These are phyloP conservation scores for Claviceps africana DNA, from an alignment of 2,329 filamentous ascomycete species.

Conservation along the genomic window DNA sequence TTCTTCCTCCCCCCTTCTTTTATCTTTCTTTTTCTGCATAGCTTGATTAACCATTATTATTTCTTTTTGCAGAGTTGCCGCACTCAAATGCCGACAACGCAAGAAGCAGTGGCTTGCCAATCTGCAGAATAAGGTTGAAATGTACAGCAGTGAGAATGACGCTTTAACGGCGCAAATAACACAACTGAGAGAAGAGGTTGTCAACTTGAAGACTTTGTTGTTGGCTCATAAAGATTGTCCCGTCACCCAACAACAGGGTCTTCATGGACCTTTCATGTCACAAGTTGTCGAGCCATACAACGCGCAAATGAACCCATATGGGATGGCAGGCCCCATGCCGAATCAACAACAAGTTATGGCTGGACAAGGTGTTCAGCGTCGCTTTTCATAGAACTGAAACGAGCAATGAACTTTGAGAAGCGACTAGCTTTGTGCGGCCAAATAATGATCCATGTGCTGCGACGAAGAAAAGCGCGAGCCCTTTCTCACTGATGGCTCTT, in stretches of 20 bases:
- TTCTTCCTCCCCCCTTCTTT: neutral
- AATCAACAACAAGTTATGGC: conserved; percentile 40
- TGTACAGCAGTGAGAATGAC: conserved; percentile 87
- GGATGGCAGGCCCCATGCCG: conserved; percentile 38
- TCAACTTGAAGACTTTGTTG: conserved; percentile 84
- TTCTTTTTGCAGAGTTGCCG: conserved; percentile 58
- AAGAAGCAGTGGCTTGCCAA: conserved; percentile 99
- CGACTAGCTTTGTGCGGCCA: neutral
- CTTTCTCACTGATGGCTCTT: neutral
- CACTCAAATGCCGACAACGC: conserved; percentile 88
- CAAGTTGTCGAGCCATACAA: conserved; percentile 41
- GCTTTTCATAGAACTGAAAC: conserved; percentile 37
- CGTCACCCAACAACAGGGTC: conserved; percentile 67
- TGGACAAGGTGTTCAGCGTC: conserved; percentile 39
- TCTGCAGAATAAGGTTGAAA: conserved; percentile 84
- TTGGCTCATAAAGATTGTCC: conserved; percentile 94
- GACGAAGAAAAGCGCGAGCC: neutral
- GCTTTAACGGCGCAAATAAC: conserved; percentile 70
- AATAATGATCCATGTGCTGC: neutral
- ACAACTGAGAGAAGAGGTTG: conserved; percentile 77
- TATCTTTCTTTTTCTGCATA: neutral
- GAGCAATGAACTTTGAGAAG: neutral
- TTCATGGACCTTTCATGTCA: conserved; percentile 44
- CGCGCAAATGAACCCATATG: conserved; percentile 44
- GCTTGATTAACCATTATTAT: too few relatives aligned